Base-by-base conservation (phyloP, 768 basidiomycete species). In the Mycena venus region DNA sequence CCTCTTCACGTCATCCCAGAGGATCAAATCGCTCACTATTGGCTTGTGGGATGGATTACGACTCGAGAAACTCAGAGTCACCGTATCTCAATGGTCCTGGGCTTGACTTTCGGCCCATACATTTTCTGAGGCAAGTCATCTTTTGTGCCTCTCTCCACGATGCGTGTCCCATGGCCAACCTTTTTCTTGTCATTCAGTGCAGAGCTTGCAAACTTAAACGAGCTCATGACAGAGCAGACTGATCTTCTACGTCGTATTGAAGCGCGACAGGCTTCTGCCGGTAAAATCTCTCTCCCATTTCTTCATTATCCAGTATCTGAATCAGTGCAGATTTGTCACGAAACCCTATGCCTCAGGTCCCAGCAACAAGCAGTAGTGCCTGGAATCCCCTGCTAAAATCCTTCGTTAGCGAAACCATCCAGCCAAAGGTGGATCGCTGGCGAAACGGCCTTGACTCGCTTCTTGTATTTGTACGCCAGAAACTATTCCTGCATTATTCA, bases 401-500 rank as follows among this genome's bases (percentile, higher is more conserved):
- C 7, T 66, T 66, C 21, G 4, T 67, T 12, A 21, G 2, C 8
- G 68, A 72, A 32, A 58, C 53, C 2, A 61, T 73, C 6, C 42
- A 70, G 38, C 77, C 77, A 6, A 60, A 70, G 25, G 66, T 78
- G 12, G 75, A 78, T 15, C 47, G 77, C 25, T 75, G 75, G 75
- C 55, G 72, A 23, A 44, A 59, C 9, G 74, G 72, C n/a, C 66
- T 78, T 3, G 77, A 78, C 40, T 51, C 75, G 1, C 72, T 75
- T 3, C 65, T 78, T 5, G 75, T 78, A 2, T 78, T 78, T 25
- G 62, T 73, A 62, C 2, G 66, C n/a, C n/a, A n/a, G n/a, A n/a
- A n/a, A n/a, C n/a, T n/a, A n/a, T n/a, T n/a, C n/a, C n/a, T n/a
- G n/a, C n/a, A n/a, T n/a, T n/a, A n/a, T n/a, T n/a, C n/a, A n/a